Percentiles rank a stretch among this genome's conserved stretches.
phyloP scores from a whole-genome alignment of 2,329 filamentous ascomycete species.

The Colletotrichum siamense region DNA sequence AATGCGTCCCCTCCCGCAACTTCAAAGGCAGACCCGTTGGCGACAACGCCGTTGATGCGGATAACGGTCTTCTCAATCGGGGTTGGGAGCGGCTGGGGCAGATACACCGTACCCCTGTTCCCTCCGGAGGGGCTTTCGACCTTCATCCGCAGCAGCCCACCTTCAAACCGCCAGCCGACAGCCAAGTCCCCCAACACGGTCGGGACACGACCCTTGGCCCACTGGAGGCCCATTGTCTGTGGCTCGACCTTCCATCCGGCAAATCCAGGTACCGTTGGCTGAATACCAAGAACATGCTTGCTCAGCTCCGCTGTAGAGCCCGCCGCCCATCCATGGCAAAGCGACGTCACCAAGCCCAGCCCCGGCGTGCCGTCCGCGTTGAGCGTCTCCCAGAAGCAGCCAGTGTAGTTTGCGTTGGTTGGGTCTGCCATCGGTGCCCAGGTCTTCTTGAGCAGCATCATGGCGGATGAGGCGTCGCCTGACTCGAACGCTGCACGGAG shows the following conservation, averaged over 20 bases:
- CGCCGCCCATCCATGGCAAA: slow-evolving; percentile 38
- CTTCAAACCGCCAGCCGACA: slow-evolving; percentile 10
- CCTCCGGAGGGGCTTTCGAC: neutral
- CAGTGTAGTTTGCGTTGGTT: slow-evolving; percentile 30
- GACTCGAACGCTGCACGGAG: slow-evolving; percentile 31
- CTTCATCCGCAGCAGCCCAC: slow-evolving; percentile 1
- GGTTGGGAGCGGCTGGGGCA: neutral
- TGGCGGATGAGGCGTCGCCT: slow-evolving; percentile 1
- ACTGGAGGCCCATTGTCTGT: slow-evolving; percentile 24
- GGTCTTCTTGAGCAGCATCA: slow-evolving; percentile 23
- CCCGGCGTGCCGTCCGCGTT: slow-evolving; percentile 27
- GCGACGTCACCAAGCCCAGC: slow-evolving; percentile 30
- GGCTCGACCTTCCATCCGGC: slow-evolving; percentile 23
- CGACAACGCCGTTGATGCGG: neutral
- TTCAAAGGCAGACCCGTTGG: neutral
- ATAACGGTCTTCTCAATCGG: neutral
- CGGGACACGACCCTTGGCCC: slow-evolving; percentile 9
- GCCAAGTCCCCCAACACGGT: neutral
- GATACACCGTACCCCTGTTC: neutral
- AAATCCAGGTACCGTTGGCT: slow-evolving; percentile 26
- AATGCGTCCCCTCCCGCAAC: neutral
- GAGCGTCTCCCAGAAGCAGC: slow-evolving; percentile 35
- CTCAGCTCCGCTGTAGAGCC: slow-evolving; percentile 37
- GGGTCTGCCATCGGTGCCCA: slow-evolving; percentile 33
- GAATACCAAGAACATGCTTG: slow-evolving; percentile 25